Evolutionary conservation across 208 protist species (phyloP), one percentile per base, ranked within the genome.

Genomic region (Lotmaria passim): DNA sequence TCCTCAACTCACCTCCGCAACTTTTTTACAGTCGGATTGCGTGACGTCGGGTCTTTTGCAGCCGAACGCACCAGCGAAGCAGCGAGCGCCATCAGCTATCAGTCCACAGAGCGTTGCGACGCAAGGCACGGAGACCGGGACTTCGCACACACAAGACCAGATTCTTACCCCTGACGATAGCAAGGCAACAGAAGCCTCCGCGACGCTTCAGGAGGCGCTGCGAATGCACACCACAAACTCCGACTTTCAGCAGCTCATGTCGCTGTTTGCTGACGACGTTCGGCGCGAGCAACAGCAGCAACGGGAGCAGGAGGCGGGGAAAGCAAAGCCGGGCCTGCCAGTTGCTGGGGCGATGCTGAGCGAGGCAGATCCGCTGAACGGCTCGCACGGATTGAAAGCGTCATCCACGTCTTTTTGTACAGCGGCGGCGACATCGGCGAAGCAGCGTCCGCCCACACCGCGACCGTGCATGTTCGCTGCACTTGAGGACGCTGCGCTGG

Each of bases 401-500:
- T n/a, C n/a, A n/a, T n/a, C n/a, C n/a, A n/a, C n/a, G n/a, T n/a
- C n/a, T n/a, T n/a, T n/a, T n/a, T n/a, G n/a, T n/a, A n/a, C 21
- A 7, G 26, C 26, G 5, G 24, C 47, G 0, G 23, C 30, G 3
- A 3, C 55, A 14, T 10, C 62, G 17, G 38, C 61, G 34, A 57
- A 4, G 52, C 52, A 51, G 21, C 52, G 11, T 8, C 15, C 43
- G 23, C 63, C 67, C 36, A 75, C 81, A 36, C 70, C 57, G 34
- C 70, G 74, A 8, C 78, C 80, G 33, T 72, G 69, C n/a, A 92
- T 58, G 17, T 93, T 95, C 53, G 51, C 78, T 8, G 77, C 89
- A 5, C 62, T 90, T 46, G 82, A 93, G 60, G 67, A 86, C 33
- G 79, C 79, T 0, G 79, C 79, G n/a, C 67, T 95, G 53, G 78